These are phyloP conservation scores for Nakazawaea wyomingensis DNA, from an alignment of 805 yeast species.

Conservation along the genomic window DNA sequence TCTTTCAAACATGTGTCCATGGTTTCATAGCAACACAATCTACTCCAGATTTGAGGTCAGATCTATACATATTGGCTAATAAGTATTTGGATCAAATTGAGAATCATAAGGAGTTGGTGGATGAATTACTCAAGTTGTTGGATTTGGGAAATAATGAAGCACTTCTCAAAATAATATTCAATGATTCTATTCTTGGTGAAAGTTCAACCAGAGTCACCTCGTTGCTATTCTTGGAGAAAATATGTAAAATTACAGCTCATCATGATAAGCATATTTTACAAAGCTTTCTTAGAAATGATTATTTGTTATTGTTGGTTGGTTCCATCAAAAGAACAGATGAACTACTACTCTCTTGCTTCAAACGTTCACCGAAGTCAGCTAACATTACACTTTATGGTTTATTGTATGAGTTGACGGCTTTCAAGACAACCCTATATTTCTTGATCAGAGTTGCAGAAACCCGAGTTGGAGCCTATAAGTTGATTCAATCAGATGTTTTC, in stretches of 20 bases:
- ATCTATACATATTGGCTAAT: conserved; percentile 69
- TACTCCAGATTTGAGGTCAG: conserved; percentile 65
- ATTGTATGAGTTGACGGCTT: conserved; percentile 71
- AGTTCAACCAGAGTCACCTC: conserved; percentile 74
- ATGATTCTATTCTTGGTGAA: conserved; percentile 76
- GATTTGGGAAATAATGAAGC: conserved; percentile 45
- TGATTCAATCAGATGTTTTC: conserved; percentile 71
- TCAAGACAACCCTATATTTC: conserved; percentile 65
- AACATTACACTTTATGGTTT: conserved; percentile 45
- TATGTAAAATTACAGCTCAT: conserved; percentile 33
- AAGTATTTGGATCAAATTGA: conserved; percentile 54
- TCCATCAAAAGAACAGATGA: conserved; percentile 69
- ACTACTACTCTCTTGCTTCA: conserved; percentile 31
- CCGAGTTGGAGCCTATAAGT: conserved; percentile 68
- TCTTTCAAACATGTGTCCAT: conserved; percentile 68
- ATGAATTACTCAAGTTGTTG: conserved; percentile 48
- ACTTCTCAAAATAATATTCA: conserved; percentile 59
- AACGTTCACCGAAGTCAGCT: conserved; percentile 12
- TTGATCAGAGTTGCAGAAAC: conserved; percentile 72
- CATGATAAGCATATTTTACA: conserved; percentile 55
- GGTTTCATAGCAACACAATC: conserved; percentile 72
- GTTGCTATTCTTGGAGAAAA: conserved; percentile 59
- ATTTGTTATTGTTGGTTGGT: conserved; percentile 58
- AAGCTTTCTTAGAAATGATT: conserved; percentile 57
- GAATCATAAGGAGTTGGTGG: conserved; percentile 34